Base-by-base conservation (phyloP, 2,329 filamentous ascomycete genomes). In the Clonostachys rosea region DNA sequence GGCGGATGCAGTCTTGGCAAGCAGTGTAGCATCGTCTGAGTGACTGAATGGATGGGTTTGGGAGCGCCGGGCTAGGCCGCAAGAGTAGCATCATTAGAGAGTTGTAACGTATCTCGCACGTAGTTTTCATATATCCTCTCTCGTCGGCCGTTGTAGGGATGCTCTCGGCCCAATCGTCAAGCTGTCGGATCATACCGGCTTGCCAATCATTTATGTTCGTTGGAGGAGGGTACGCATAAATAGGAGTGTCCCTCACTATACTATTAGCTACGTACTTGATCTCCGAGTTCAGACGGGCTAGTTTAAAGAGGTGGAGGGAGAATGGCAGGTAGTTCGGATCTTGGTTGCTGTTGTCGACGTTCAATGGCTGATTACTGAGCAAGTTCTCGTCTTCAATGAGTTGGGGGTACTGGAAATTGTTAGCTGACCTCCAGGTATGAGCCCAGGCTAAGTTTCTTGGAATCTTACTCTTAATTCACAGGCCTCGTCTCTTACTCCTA, bases 211-310 rank as follows among this genome's bases (percentile, higher is more conserved):
- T 53, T 5, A 76, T 67, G 41, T 76, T 66, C 8, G 64, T 60
- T 2, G 76, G 60, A 2, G 66, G 60, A 0, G 75, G 75, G 37
- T 72, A 76, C 0, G 75, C 71, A 45, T 78, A 79, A 7, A 58
- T 57, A 0, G 75, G 75, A 0, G 66, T 62, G 5, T 69, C 64
- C 20, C 70, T 64, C n/a, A 68, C 67, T 45, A 79, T 68, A 45
- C 75, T 78, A 46, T 79, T 76, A 35, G 75, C 70, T 4, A 79
- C 65, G 43, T 78, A 79, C 57, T 79, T 79, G n/a, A 79, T 78
- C 53, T 80, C 76, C 0, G 77, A 79, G 47, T 78, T 80, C 6
- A 79, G 60, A 16, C 65, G 70, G 0, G 71, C 62, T 1, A 74
- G 63, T 43, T 59, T 66, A 54, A 79, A 78, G 0, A 79, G 56